Conservation (phyloP, 129 eudicot genomes). For the Glebionis coronaria region DNA sequence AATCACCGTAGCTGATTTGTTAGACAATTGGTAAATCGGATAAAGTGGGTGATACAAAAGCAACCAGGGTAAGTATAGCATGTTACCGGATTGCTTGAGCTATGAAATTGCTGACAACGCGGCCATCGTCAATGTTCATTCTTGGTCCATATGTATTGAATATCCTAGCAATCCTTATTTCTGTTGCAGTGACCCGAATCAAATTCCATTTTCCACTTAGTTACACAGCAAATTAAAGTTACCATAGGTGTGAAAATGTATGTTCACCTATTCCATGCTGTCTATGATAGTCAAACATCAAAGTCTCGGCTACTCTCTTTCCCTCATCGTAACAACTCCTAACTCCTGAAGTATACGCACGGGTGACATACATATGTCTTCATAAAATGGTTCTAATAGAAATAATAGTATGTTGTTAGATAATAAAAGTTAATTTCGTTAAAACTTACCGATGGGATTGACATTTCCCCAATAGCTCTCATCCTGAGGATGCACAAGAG, state of each 20-base stretch:
- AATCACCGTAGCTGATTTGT: background rate
- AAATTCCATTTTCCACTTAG: background rate
- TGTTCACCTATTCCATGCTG: conserved; percentile 73
- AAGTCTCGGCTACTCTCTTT: conserved; percentile 87
- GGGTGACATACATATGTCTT: background rate
- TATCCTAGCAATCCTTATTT: conserved; percentile 79
- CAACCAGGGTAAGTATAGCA: background rate
- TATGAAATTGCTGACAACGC: conserved; percentile 85
- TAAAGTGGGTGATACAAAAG: background rate
- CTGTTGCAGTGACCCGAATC: conserved; percentile 31
- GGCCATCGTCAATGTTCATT: conserved; percentile 90
- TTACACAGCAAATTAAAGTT: background rate
- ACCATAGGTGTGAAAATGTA: background rate
- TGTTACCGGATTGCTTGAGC: conserved; percentile 85
- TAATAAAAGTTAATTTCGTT: background rate
- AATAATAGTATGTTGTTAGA: background rate
- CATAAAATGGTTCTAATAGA: background rate
- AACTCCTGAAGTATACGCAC: conserved; percentile 52
- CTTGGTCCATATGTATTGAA: conserved; percentile 91
- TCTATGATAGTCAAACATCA: conserved; percentile 88
- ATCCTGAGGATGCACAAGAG: conserved; percentile 83
- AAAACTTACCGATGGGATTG: conserved; percentile 68
- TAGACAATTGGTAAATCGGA: background rate
- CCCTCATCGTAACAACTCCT: conserved; percentile 94
- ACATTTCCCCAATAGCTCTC: conserved; percentile 97